Evolutionary conservation across 2,329 filamentous ascomycete genomes (phyloP).

Genomic region (Beauveria bassiana): DNA sequence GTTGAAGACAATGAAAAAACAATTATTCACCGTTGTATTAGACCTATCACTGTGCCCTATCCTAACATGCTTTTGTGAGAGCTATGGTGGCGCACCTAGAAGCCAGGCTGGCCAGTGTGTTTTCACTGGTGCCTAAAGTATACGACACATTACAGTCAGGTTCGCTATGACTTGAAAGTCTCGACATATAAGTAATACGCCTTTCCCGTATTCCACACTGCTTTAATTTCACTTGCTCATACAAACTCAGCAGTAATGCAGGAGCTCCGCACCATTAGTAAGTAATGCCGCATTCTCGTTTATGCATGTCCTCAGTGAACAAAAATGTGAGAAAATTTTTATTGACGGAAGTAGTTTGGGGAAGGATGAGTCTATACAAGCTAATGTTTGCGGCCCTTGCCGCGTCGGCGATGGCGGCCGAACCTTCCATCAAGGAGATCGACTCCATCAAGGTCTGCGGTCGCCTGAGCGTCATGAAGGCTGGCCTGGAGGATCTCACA

Average conservation of each 20-base stretch:
- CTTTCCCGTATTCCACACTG: background rate
- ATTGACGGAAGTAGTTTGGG: background rate
- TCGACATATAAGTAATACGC: background rate
- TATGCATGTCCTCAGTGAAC: background rate
- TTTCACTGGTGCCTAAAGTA: background rate
- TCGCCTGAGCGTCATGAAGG: background rate
- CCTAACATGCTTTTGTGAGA: too few relatives aligned
- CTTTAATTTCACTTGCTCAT: background rate
- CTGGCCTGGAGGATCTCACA: background rate
- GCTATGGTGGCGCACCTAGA: background rate
- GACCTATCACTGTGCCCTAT: too few relatives aligned
- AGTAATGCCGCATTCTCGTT: background rate
- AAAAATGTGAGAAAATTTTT: background rate
- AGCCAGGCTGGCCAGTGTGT: background rate
- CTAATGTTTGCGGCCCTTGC: background rate
- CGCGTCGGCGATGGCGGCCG: background rate
- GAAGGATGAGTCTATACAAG: background rate
- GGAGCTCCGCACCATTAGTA: background rate
- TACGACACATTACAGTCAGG: background rate
- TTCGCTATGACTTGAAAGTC: too few relatives aligned
- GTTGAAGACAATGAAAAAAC: background rate
- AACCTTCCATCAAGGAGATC: background rate
- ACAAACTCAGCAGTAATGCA: background rate
- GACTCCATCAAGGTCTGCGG: background rate
- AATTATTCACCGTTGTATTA: background rate